A percentile compares a stretch with the other conserved stretches of the same genome.
Evolutionary conservation across 2,329 filamentous ascomycete species (phyloP).

Genomic region (Pseudogymnoascus sp.): DNA sequence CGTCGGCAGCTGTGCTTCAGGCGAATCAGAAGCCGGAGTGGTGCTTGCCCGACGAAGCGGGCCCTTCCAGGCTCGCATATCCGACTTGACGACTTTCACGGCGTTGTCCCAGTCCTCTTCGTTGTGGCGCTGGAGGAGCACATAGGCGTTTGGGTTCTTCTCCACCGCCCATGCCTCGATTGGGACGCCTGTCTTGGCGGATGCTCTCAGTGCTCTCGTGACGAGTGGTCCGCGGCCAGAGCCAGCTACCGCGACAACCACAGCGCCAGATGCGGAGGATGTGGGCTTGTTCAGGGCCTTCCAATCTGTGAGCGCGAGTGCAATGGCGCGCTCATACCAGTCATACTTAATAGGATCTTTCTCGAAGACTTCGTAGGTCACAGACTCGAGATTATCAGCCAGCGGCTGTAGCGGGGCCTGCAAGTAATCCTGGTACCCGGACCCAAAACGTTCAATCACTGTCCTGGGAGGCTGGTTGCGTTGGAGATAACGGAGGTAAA

Average conservation of each 20-base stretch:
- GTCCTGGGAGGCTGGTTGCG: constrained; percentile 64
- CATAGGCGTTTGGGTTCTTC: constrained; percentile 97
- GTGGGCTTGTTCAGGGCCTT: constrained; percentile 63
- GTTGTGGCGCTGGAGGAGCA: constrained; percentile 84
- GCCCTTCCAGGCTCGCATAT: constrained; percentile 95
- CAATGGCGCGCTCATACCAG: constrained; percentile 84
- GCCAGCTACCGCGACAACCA: constrained; percentile 86
- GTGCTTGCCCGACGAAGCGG: constrained; percentile 46
- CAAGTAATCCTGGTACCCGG: constrained; percentile 84
- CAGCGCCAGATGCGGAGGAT: constrained; percentile 60
- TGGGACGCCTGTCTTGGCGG: constrained; percentile 64
- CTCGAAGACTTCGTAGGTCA: constrained; percentile 98
- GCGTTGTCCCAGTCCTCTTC: constrained; percentile 68
- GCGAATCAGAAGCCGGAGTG: constrained; percentile 29
- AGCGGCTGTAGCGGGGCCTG: constrained; percentile 92
- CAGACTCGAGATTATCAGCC: constrained; percentile 91
- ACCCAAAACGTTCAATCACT: constrained; percentile 61
- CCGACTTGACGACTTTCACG: constrained; percentile 86
- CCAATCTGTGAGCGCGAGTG: constrained; percentile 77
- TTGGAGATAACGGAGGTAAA: constrained; percentile 80
- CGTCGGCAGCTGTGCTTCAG: constrained; percentile 36
- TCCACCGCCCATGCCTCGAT: constrained; percentile 90
- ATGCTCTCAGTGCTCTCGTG: constrained; percentile 76
- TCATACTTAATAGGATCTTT: constrained; percentile 97
- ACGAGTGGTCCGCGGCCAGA: constrained; percentile 90